Evolutionary conservation across 2,329 filamentous ascomycete genomes (phyloP), one percentile per base, ranked within the genome.

Genomic region (Colletotrichum musae): DNA sequence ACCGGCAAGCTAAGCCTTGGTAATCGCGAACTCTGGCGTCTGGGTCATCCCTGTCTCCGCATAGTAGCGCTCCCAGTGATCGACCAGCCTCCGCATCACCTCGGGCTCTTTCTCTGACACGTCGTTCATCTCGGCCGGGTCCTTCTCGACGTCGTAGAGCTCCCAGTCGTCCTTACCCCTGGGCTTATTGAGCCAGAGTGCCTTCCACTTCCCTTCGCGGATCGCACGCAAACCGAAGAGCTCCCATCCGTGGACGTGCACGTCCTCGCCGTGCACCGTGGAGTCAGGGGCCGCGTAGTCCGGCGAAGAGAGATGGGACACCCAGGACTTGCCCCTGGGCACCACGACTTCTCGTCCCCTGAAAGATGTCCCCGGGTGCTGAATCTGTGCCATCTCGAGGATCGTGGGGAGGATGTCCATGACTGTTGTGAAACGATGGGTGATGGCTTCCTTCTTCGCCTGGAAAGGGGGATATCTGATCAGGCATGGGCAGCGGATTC

Each of bases 161-260:
- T 89, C 85, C 87, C 87, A 90, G 28, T 82, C 82, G 73, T 88
- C 87, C 0, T 87, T 21, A 18, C 72, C 77, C 60, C 74, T 74
- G 21, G 84, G 87, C 64, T 84, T 86, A 1, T 86, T 87, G 58
- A 89, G 86, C 73, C 86, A 89, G 51, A 88, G 83, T 5, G 87
- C 87, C 75, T 89, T 89, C 83, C 84, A 90, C 72, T 87, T 82
- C 7, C 84, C 86, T 61, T 84, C 85, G 51, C 87, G 85, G 26
- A 89, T 82, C 0, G 88, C 88, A 2, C 71, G 73, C 4, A 84
- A 82, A 0, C 86, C 85, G 72, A 84, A 88, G 0, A 84, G 85
- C 70, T 90, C 87, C 87, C 87, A 89, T 26, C 87, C 88, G 58
- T 74, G 72, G 58, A 88, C 83, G 70, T 85, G 85, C 67, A 88